A percentile compares a stretch with the other conserved stretches of the same genome.
These are phyloP conservation scores for Thelonectria rubi DNA, from an alignment of 2,329 filamentous ascomycete species.

Conservation along the genomic window DNA sequence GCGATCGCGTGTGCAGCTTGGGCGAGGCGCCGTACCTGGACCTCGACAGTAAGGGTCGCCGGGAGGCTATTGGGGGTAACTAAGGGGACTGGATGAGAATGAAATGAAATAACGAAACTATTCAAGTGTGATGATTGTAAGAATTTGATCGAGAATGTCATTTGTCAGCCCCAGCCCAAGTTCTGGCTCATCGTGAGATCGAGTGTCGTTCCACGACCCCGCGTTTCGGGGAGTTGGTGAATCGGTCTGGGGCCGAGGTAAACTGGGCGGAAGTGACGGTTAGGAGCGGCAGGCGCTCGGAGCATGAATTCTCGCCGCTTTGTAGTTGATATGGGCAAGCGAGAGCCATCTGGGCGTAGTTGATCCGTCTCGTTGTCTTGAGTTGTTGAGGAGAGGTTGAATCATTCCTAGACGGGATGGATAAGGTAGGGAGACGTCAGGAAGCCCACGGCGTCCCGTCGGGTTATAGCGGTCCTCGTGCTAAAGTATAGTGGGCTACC, in stretches of 20 bases:
- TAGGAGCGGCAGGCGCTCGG: neutral
- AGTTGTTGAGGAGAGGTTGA: too few species aligned
- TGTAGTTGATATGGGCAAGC: neutral
- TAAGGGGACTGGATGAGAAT: conserved; percentile 14
- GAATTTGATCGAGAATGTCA: neutral
- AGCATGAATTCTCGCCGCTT: neutral
- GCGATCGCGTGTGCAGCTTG: conserved; percentile 53
- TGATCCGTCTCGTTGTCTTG: too few species aligned
- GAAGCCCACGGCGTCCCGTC: neutral
- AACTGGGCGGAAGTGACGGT: neutral
- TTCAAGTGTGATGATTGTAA: conserved; percentile 1
- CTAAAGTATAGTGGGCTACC: neutral
- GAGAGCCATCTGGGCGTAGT: neutral
- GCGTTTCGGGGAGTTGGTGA: conserved; percentile 20
- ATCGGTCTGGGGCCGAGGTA: conserved; percentile 3
- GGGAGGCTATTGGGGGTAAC: conserved; percentile 46
- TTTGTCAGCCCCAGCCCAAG: neutral
- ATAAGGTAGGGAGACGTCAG: too few species aligned
- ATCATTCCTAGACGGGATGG: too few species aligned
- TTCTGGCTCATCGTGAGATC: neutral
- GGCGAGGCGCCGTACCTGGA: conserved; percentile 57
- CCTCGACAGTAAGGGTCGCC: conserved; percentile 48
- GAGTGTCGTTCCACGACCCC: conserved; percentile 5
- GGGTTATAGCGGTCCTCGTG: neutral
- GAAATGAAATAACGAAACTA: conserved; percentile 6